phyloP scores from a whole-genome alignment of 768 basidiomycete genomes.

The Leccinum sublutescens region DNA sequence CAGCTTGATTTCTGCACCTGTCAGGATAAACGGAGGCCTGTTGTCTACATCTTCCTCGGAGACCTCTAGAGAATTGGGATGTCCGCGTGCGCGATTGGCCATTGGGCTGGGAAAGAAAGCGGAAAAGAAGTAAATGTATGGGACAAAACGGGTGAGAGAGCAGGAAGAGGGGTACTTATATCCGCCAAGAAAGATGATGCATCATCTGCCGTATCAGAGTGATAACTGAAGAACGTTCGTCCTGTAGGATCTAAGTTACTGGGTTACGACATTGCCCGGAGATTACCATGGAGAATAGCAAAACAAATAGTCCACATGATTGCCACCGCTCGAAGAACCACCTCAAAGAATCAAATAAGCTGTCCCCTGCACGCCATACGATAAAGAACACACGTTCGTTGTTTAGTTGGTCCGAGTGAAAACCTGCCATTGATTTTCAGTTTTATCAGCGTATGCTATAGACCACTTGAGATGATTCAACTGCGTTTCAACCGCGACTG shows the following conservation, averaged over 20 bases:
- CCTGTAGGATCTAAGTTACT: not conserved
- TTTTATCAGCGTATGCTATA: not conserved
- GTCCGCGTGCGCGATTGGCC: conserved; percentile 2
- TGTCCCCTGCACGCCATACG: not conserved
- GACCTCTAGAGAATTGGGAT: conserved; percentile 21
- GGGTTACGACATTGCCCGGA: conserved; percentile 1
- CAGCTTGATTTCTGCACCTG: conserved; percentile 53
- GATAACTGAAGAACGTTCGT: conserved; percentile 14
- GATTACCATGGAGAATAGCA: conserved; percentile 7
- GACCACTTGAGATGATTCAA: not conserved
- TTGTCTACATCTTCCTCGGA: conserved; percentile 29
- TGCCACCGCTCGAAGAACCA: not conserved
- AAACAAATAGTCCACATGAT: not conserved
- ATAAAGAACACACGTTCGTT: not conserved
- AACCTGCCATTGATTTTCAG: not conserved
- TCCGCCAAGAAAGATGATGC: not conserved
- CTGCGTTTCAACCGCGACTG: not conserved
- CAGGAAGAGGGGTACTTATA: conserved; percentile 1
- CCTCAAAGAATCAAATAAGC: not conserved
- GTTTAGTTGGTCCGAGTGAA: not conserved
- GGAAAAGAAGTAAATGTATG: not conserved
- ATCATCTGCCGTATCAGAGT: not conserved
- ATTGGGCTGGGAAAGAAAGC: conserved; percentile 7
- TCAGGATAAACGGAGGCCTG: conserved; percentile 40
- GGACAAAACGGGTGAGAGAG: not conserved